phyloP scores from a whole-genome alignment of 768 basidiomycete genomes.

The Panaeolus cyanescens region DNA sequence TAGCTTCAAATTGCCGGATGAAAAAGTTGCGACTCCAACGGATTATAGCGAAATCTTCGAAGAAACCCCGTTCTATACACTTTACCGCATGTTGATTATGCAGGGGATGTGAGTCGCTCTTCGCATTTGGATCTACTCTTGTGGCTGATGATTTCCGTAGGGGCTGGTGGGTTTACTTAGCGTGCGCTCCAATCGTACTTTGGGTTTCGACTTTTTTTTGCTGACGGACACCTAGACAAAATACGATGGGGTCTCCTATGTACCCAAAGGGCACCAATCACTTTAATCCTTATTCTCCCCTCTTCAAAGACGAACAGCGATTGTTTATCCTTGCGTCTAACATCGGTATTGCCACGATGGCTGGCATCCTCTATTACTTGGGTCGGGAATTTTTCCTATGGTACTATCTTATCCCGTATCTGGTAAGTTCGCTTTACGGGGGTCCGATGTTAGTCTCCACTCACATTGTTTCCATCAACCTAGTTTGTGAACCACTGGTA shows the following conservation, averaged over 20 bases:
- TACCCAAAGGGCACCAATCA: constrained; percentile 68
- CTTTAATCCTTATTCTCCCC: constrained; percentile 57
- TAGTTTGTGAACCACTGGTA: too few species aligned
- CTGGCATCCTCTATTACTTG: constrained; percentile 34
- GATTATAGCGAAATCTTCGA: constrained; percentile 56
- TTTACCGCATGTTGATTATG: constrained; percentile 47
- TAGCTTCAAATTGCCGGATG: constrained; percentile 41
- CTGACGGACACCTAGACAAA: constrained; percentile 26
- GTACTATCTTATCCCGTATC: constrained; percentile 56
- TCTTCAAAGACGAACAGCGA: constrained; percentile 55
- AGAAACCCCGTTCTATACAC: constrained; percentile 49
- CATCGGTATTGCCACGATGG: constrained; percentile 53
- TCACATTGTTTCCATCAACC: too few species aligned
- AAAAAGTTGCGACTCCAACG: constrained; percentile 34
- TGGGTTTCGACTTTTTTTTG: background rate
- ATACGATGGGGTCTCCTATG: constrained; percentile 49
- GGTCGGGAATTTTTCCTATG: constrained; percentile 44
- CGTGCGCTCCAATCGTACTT: constrained; percentile 16
- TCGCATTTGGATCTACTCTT: background rate
- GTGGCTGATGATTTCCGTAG: constrained; percentile 9
- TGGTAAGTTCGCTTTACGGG: constrained; percentile 32
- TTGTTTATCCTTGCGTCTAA: constrained; percentile 59
- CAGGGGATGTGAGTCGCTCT: constrained; percentile 34
- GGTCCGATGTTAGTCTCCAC: too few species aligned
- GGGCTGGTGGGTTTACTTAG: constrained; percentile 39